Percentiles rank a stretch among this genome's conserved stretches.
These are phyloP conservation scores for Penicillium frequentans DNA, from an alignment of 2,329 filamentous ascomycete species.

Conservation along the genomic window DNA sequence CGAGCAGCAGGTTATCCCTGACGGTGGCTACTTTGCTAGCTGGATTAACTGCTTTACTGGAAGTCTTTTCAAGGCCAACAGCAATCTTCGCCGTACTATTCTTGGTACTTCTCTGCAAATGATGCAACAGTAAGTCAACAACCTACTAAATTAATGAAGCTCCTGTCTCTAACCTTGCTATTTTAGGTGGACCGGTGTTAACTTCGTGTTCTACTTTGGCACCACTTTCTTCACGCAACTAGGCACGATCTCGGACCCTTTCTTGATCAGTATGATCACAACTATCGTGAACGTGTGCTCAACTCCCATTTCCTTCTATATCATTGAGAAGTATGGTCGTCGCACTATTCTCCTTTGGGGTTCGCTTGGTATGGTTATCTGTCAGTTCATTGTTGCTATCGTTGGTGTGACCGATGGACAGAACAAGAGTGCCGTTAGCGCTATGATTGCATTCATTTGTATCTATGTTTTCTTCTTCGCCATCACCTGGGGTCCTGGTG, in stretches of 20 bases:
- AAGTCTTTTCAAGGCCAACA: slow-evolving; percentile 53
- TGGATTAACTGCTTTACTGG: slow-evolving; percentile 69
- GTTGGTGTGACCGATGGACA: slow-evolving; percentile 63
- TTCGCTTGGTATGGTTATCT: slow-evolving; percentile 78
- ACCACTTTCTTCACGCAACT: slow-evolving; percentile 80
- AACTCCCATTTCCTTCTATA: slow-evolving; percentile 84
- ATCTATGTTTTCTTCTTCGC: slow-evolving; percentile 95
- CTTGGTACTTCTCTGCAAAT: slow-evolving; percentile 73
- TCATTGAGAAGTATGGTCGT: slow-evolving; percentile 78
- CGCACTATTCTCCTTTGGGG: slow-evolving; percentile 77
- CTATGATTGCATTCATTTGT: slow-evolving; percentile 84
- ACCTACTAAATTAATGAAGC: slow-evolving; percentile 6
- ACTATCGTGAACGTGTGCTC: slow-evolving; percentile 85
- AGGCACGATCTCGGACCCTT: slow-evolving; percentile 72
- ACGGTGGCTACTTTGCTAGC: slow-evolving; percentile 62
- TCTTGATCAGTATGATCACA: slow-evolving; percentile 82
- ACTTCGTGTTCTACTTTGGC: slow-evolving; percentile 89
- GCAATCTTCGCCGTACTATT: slow-evolving; percentile 65
- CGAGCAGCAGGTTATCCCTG: slow-evolving; percentile 68
- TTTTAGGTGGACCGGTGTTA: slow-evolving; percentile 69
- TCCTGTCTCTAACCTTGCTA: background rate
- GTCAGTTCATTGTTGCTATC: slow-evolving; percentile 84
- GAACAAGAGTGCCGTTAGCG: slow-evolving; percentile 47
- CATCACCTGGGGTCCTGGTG: slow-evolving; percentile 78
- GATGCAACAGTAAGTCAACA: slow-evolving; percentile 63